Evolutionary conservation across 2,329 filamentous ascomycete species (phyloP), one percentile per base, ranked within the genome.

Genomic region (Penicillium griseofulvum): DNA sequence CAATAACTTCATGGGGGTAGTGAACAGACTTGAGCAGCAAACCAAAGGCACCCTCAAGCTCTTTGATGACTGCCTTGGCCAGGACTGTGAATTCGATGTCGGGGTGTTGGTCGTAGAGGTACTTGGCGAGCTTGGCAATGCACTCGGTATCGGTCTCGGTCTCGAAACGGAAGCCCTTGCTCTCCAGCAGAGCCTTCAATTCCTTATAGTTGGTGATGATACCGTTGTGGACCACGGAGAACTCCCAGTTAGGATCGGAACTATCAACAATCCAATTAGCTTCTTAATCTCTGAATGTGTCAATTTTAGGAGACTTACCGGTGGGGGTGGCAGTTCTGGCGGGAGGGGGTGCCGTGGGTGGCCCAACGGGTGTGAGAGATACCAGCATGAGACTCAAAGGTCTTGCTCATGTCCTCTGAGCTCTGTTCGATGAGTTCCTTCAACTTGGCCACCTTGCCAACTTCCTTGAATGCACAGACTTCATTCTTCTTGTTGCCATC

Each of bases 201-300:
- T 99, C 94, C 84, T 99, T 99, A 86, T 99, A 99, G 85, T 99
- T 99, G 81, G 94, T 99, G 79, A 99, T 99, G 83, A 99, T 99
- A 73, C 94, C 94, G 80, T 99, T 99, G 88, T 99, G 94, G 59
- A 97, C 94, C 68, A 99, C 87, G 64, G 90, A 84, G 77, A 99
- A 99, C 80, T 99, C 89, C 91, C 93, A 99, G 70, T 81, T 90
- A 68, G 88, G 86, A 76, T 99, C 94, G 64, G 93, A 97, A 78
- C 92, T 95, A 64, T 52, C 10, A 28, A 22, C 58, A n/a, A 43
- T 44, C 19, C 19, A 39, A 37, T 51, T 26, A 54, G 39, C 26
- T 10, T 39, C 12, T 22, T 19, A 16, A 29, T 14, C 10, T 42
- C 28, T 42, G 11, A 1, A 14, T 26, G 8, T 22, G 22, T 29